Percentiles rank a stretch among this genome's conserved stretches.
Evolutionary conservation across 306 rosid genomes (phyloP).

Genomic region (Lablab purpureus): DNA sequence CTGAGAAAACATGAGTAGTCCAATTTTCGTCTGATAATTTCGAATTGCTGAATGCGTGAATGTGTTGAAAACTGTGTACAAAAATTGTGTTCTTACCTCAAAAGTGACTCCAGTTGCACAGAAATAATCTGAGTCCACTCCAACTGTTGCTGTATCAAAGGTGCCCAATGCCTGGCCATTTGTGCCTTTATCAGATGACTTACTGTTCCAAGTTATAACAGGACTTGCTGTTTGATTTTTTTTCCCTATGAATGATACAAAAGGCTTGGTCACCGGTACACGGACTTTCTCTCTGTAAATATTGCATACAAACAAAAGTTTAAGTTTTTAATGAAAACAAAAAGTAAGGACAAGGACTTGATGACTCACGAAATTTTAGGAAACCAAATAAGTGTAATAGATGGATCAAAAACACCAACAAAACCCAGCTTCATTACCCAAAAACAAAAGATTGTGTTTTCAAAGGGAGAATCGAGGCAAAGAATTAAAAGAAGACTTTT

Average conservation of each 20-base stretch:
- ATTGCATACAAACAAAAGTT: conserved; percentile 11
- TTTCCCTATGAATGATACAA: conserved; percentile 79
- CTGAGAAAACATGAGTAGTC: neutral
- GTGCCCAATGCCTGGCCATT: conserved; percentile 74
- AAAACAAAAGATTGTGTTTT: conserved; percentile 7
- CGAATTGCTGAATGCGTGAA: neutral
- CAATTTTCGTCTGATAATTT: neutral
- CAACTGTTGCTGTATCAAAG: conserved; percentile 74
- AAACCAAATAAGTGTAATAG: conserved; percentile 12
- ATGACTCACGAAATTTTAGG: neutral
- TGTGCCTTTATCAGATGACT: conserved; percentile 75
- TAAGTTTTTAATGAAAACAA: neutral
- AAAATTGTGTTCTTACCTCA: conserved; percentile 57
- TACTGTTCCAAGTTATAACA: conserved; percentile 78
- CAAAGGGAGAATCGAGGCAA: neutral
- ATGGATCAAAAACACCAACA: neutral
- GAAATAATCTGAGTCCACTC: conserved; percentile 79
- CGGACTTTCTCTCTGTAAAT: conserved; percentile 81
- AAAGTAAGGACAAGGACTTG: neutral
- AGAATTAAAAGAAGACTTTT: neutral
- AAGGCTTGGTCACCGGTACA: conserved; percentile 77
- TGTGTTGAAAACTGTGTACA: neutral
- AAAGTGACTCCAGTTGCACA: conserved; percentile 82
- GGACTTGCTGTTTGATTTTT: conserved; percentile 50
- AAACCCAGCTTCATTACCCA: neutral